These are phyloP conservation scores for Eugenia klotzschiana DNA, from an alignment of 441 rosid genomes.

Conservation along the genomic window DNA sequence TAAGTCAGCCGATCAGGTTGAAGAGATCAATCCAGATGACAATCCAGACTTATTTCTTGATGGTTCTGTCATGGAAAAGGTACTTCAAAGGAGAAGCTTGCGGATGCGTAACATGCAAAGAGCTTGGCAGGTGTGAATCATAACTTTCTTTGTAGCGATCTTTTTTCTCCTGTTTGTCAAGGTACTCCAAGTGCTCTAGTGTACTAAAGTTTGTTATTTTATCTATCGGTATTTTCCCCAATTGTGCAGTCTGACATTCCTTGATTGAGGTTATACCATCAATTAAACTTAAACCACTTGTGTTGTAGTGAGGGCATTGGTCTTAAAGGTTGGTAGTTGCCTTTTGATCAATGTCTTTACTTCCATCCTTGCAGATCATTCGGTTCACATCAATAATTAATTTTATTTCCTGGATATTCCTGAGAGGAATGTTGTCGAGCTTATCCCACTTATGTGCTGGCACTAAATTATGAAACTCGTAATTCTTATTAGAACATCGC, in stretches of 20 bases:
- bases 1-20: conserved; percentile 24
- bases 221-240: not conserved
- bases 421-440: not conserved
- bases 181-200: not conserved
- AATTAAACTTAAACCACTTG: not conserved
- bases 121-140: conserved; percentile 60
- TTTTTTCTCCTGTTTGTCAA: not conserved
- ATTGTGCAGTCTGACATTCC: not conserved
- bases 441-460: not conserved
- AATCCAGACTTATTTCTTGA: conserved; percentile 48
- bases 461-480: not conserved
- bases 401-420: not conserved
- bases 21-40: conserved; percentile 33
- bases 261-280: not conserved
- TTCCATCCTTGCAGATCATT: not conserved
- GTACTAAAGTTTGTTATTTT: not conserved
- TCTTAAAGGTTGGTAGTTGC: not conserved
- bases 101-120: conserved; percentile 89
- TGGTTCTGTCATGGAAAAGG: conserved; percentile 87
- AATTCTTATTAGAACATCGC: not conserved
- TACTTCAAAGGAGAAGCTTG: conserved; percentile 82
- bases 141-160: not conserved
- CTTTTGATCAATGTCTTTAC: not conserved
- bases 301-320: not conserved
- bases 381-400: not conserved